phyloP scores from a whole-genome alignment of 441 rosid species.

The Mallotus japonicus region DNA sequence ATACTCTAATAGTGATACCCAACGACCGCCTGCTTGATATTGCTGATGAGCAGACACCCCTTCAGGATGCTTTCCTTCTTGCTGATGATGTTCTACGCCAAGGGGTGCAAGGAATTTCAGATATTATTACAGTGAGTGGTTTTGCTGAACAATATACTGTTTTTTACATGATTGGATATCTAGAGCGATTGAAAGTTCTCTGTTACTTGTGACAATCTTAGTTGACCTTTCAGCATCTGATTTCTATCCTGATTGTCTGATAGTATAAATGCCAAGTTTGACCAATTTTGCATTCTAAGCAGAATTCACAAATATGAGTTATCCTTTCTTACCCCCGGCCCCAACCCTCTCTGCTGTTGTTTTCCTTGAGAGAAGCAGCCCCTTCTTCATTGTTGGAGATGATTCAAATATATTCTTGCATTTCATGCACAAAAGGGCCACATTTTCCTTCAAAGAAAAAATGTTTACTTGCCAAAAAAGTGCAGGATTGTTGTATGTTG shows the following conservation, averaged over 20 bases:
- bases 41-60: conserved; percentile 96
- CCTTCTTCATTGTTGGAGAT: neutral
- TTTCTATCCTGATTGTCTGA: neutral
- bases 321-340: too few species aligned
- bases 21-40: conserved; percentile 94
- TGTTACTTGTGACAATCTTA: neutral
- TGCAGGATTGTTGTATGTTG: neutral
- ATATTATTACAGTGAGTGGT: conserved; percentile 82
- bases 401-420: neutral
- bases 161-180: conserved; percentile 2
- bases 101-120: conserved; percentile 99
- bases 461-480: neutral
- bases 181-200: neutral
- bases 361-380: neutral
- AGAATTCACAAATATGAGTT: neutral
- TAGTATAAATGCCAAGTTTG: neutral
- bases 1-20: conserved; percentile 92
- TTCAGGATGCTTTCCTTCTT: conserved; percentile 97
- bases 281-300: neutral
- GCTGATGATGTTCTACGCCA: conserved; percentile 98
- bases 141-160: conserved; percentile 3
- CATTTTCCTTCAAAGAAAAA: neutral
- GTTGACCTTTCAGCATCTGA: neutral
- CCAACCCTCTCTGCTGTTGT: neutral
- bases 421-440: neutral